A percentile compares a stretch with the other conserved stretches of the same genome.
Conservation (phyloP, 139 green algal genomes). For the Chlamydomonas asymmetrica region DNA sequence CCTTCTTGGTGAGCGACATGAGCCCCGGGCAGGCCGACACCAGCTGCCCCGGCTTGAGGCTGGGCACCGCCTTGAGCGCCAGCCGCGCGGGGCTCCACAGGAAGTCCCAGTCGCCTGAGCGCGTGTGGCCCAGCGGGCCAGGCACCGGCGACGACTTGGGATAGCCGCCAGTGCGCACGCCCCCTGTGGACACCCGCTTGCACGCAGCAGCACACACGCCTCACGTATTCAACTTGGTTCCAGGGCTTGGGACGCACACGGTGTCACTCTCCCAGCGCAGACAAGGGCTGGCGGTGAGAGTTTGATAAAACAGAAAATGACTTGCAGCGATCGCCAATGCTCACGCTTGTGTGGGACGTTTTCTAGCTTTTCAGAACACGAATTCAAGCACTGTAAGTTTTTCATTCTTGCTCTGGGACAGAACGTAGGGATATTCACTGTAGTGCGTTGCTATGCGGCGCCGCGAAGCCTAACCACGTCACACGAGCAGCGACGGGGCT, state of each 20-base stretch:
- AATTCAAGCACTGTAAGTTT: no score
- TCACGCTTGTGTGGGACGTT: not conserved
- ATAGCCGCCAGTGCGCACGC: constrained; percentile 61
- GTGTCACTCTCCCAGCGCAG: not conserved
- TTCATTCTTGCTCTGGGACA: not conserved
- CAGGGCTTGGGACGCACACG: not conserved
- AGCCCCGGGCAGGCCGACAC: constrained; percentile 50
- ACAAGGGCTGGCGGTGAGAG: not conserved
- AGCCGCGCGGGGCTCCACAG: constrained; percentile 59
- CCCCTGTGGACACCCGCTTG: constrained; percentile 18
- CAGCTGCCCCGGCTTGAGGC: constrained; percentile 54
- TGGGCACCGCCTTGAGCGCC: constrained; percentile 41
- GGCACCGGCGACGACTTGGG: constrained; percentile 53
- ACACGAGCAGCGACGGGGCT: no score
- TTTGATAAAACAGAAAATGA: not conserved
- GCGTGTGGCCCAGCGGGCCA: constrained; percentile 53
- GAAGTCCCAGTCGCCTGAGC: constrained; percentile 59
- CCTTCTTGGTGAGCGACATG: constrained; percentile 61
- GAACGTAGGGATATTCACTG: not conserved
- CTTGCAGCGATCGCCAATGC: no score
- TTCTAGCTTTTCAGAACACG: not conserved
- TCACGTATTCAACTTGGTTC: not conserved
- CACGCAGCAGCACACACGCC: not conserved
- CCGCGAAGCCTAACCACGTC: no score
- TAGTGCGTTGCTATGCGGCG: not conserved